Conservation (phyloP, 345 rosid genomes). For the Gossypium rotundifolium region DNA sequence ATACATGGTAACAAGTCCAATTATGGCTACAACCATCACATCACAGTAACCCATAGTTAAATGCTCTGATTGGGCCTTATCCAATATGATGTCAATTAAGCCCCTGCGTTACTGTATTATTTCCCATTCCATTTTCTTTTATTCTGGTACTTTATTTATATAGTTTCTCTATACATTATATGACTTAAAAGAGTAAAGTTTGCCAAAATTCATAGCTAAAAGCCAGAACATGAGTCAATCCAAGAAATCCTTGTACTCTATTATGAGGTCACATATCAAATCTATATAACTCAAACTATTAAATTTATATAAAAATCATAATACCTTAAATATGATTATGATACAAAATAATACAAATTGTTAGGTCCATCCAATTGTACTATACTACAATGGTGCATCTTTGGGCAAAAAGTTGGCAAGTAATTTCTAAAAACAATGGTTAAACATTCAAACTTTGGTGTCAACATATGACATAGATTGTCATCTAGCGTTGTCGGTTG, state of each 20-base stretch:
- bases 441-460: background rate
- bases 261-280: no score
- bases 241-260: no score
- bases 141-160: background rate
- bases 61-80: background rate
- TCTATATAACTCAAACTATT: background rate
- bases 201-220: no score
- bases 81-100: background rate
- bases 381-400: no score
- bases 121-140: background rate
- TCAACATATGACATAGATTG: background rate
- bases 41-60: background rate
- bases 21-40: constrained; percentile 37
- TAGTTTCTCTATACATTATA: background rate
- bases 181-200: background rate
- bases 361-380: no score
- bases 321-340: background rate
- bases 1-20: constrained; percentile 44
- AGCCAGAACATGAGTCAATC: no score
- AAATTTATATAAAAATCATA: no score
- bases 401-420: background rate
- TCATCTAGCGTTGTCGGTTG: background rate
- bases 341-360: background rate
- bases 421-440: background rate
- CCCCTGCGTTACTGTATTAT: background rate